These are phyloP conservation scores for Nematocida ausubeli DNA, from an alignment of 371 early-diverging fungal genomes.

Conservation along the genomic window DNA sequence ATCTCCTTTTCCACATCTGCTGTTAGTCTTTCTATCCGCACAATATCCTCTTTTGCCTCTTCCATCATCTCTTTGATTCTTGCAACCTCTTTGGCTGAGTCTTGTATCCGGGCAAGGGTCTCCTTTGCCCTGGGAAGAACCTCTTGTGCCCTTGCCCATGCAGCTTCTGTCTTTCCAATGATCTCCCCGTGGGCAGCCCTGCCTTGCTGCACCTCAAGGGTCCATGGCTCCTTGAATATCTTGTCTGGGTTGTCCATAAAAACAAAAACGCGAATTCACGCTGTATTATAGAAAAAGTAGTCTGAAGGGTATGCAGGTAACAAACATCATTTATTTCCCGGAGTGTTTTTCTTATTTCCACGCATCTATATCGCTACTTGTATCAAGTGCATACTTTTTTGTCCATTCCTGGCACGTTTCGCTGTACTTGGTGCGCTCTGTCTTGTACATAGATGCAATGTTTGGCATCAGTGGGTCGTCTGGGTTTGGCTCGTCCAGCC, in stretches of 20 bases:
- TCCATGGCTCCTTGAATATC: constrained; percentile 47
- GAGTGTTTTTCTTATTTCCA: constrained; percentile 25
- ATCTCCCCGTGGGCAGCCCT: background rate
- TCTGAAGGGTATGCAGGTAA: constrained; percentile 1
- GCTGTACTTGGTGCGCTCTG: constrained; percentile 71
- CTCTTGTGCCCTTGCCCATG: background rate
- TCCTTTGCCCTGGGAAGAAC: background rate
- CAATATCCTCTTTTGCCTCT: constrained; percentile 36
- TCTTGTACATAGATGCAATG: constrained; percentile 89
- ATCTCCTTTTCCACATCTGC: constrained; percentile 50
- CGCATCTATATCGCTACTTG: constrained; percentile 52
- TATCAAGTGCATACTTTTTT: constrained; percentile 57
- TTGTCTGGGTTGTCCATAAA: constrained; percentile 48
- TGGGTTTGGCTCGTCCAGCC: constrained; percentile 95
- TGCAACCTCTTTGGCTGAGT: background rate
- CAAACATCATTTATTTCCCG: constrained; percentile 8
- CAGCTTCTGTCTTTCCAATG: background rate
- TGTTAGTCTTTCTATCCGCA: constrained; percentile 30
- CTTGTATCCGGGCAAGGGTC: background rate
- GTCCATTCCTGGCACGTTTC: constrained; percentile 64
- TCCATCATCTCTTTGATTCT: constrained; percentile 23
- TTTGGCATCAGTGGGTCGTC: constrained; percentile 89
- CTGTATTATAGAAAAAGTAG: too few relatives aligned
- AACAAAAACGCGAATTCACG: constrained; percentile 3
- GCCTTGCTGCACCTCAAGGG: background rate